These are phyloP conservation scores for Hygrophila difformis DNA, from an alignment of 257 asterid genomes.

Conservation along the genomic window DNA sequence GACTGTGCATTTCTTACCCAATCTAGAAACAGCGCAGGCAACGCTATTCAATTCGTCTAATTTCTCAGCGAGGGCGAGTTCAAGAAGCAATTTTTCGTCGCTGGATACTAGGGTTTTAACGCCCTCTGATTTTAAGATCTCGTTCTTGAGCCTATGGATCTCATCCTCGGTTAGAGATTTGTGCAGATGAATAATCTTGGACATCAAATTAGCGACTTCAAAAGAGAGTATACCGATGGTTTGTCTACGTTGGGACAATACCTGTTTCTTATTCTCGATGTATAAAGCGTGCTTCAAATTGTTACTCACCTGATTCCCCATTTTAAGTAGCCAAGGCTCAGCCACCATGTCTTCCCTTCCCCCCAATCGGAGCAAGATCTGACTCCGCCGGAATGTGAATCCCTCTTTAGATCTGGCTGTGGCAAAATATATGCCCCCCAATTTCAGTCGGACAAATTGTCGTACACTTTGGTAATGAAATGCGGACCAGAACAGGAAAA, in stretches of 20 bases:
- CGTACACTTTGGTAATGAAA: too few relatives aligned
- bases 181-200: slow-evolving; percentile 71
- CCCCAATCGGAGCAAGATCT: slow-evolving; percentile 19
- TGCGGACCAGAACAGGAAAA: too few relatives aligned
- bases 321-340: slow-evolving; percentile 71
- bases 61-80: slow-evolving; percentile 66
- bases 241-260: slow-evolving; percentile 29
- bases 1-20: slow-evolving; percentile 82
- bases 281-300: slow-evolving; percentile 68
- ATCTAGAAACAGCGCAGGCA: slow-evolving; percentile 75
- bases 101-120: slow-evolving; percentile 49
- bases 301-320: slow-evolving; percentile 92
- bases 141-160: slow-evolving; percentile 56
- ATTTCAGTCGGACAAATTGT: too few relatives aligned
- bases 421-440: too few relatives aligned
- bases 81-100: slow-evolving; percentile 59
- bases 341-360: slow-evolving; percentile 64
- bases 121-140: slow-evolving; percentile 68
- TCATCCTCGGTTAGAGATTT: slow-evolving; percentile 66
- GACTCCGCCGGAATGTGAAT: too few relatives aligned
- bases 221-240: slow-evolving; percentile 74
- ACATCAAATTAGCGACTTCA: slow-evolving; percentile 97
- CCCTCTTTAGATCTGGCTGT: slow-evolving; percentile 41
- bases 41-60: slow-evolving; percentile 69
- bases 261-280: slow-evolving; percentile 54